Percentiles rank a stretch among this genome's conserved stretches.
Conservation (phyloP, 2,329 filamentous ascomycete genomes). For the Trichoderma atroviride region DNA sequence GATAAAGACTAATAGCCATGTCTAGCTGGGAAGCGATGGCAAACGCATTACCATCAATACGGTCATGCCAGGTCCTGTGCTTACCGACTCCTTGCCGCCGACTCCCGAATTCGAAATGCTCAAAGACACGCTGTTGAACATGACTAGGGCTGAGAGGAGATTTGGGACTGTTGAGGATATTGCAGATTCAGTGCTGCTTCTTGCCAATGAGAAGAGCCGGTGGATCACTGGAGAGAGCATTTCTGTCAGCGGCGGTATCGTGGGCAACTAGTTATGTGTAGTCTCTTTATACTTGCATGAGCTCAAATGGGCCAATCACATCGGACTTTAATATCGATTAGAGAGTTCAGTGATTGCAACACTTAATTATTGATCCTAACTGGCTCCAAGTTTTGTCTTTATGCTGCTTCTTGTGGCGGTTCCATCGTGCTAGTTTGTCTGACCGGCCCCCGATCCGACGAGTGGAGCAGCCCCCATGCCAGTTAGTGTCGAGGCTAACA, state of each 20-base stretch:
- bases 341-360: neutral
- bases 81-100: conserved; percentile 37
- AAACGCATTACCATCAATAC: conserved; percentile 43
- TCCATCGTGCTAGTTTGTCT: neutral
- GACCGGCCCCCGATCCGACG: neutral
- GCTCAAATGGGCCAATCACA: neutral
- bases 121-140: conserved; percentile 30
- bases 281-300: neutral
- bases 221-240: conserved; percentile 32
- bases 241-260: conserved; percentile 31
- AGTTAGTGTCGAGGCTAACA: conserved; percentile 1
- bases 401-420: neutral
- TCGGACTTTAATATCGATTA: neutral
- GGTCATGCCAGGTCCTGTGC: conserved; percentile 42
- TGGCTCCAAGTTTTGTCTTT: neutral
- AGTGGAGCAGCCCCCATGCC: conserved; percentile 1
- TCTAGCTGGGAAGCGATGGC: conserved; percentile 26
- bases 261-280: neutral
- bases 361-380: neutral
- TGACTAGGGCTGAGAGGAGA: conserved; percentile 38
- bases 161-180: conserved; percentile 42
- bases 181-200: conserved; percentile 33
- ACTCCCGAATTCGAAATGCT: conserved; percentile 16
- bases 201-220: conserved; percentile 30
- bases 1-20: neutral